phyloP scores from a whole-genome alignment of 2,329 filamentous ascomycete genomes.

The Zasmidium cellare region DNA sequence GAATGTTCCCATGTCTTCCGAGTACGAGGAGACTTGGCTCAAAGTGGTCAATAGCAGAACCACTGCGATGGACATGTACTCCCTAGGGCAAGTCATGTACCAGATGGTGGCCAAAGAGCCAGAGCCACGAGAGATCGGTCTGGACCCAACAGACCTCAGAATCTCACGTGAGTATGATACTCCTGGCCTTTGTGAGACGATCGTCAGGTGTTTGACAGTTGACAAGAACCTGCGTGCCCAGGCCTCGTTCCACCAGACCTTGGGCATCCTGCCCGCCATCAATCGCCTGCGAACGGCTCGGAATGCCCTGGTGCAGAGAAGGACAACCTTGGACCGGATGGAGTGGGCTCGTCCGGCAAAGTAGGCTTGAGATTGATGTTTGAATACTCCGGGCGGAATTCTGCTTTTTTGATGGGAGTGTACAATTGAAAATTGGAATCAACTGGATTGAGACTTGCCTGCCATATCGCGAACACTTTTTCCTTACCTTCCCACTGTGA shows the following conservation, averaged over 20 bases:
- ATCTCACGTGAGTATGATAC: slow-evolving; percentile 11
- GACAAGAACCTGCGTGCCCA: slow-evolving; percentile 13
- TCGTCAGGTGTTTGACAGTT: slow-evolving; percentile 12
- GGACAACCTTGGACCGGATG: neutral
- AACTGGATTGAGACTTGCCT: too few relatives aligned
- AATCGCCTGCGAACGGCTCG: slow-evolving; percentile 13
- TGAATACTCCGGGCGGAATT: too few relatives aligned
- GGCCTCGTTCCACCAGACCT: slow-evolving; percentile 9
- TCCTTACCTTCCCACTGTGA: too few relatives aligned
- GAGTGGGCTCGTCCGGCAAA: slow-evolving; percentile 6
- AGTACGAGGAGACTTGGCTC: neutral
- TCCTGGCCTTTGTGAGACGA: slow-evolving; percentile 9
- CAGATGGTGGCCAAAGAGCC: slow-evolving; percentile 8
- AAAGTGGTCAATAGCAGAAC: slow-evolving; percentile 7
- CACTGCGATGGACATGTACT: slow-evolving; percentile 16
- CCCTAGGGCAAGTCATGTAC: slow-evolving; percentile 23
- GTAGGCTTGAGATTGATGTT: neutral
- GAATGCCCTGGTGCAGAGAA: slow-evolving; percentile 4
- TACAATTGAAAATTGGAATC: too few relatives aligned
- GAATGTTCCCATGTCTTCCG: neutral
- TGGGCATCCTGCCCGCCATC: slow-evolving; percentile 12
- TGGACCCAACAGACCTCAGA: slow-evolving; percentile 2
- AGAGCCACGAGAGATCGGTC: slow-evolving; percentile 3
- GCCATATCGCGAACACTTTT: too few relatives aligned
- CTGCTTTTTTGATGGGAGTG: too few relatives aligned